A percentile compares a stretch with the other conserved stretches of the same genome.
Conservation (phyloP, 208 protist species). For the Leishmania major region DNA sequence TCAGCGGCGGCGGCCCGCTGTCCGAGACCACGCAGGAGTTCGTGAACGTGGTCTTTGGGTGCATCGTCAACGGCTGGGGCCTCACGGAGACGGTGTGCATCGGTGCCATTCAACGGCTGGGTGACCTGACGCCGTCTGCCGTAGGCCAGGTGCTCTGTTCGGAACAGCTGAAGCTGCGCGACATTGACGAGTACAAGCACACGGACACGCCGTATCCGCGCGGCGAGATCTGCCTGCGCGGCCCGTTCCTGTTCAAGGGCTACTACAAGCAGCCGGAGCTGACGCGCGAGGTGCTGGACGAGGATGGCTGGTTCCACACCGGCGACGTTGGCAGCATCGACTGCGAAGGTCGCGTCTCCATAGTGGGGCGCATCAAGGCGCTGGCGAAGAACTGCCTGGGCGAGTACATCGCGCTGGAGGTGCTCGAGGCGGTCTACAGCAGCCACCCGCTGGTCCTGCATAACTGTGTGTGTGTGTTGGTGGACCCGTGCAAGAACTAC, state of each 20-base stretch:
- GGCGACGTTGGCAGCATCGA: constrained; percentile 80
- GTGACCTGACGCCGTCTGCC: constrained; percentile 49
- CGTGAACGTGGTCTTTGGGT: constrained; percentile 78
- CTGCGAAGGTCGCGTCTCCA: constrained; percentile 49
- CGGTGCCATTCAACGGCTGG: constrained; percentile 53
- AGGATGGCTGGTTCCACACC: constrained; percentile 90
- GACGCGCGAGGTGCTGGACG: constrained; percentile 81
- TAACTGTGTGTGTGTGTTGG: constrained; percentile 77
- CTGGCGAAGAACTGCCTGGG: constrained; percentile 92
- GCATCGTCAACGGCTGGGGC: constrained; percentile 84
- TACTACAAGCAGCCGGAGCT: constrained; percentile 92
- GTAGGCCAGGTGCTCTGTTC: constrained; percentile 67
- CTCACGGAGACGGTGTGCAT: constrained; percentile 85
- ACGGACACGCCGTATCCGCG: constrained; percentile 65
- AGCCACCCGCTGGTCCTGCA: constrained; percentile 54
- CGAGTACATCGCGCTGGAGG: constrained; percentile 92
- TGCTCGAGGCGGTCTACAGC: constrained; percentile 78
- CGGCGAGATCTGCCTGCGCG: constrained; percentile 85
- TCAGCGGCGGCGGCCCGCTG: constrained; percentile 82
- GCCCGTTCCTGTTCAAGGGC: constrained; percentile 83
- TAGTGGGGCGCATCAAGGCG: constrained; percentile 92
- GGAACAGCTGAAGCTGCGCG: constrained; percentile 89
- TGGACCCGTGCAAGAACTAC: constrained; percentile 66
- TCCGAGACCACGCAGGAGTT: constrained; percentile 78
- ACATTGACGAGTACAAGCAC: constrained; percentile 84